Evolutionary conservation across 2,329 filamentous ascomycete species (phyloP), one percentile per base, ranked within the genome.

Genomic region (Calonectria henricotiae): DNA sequence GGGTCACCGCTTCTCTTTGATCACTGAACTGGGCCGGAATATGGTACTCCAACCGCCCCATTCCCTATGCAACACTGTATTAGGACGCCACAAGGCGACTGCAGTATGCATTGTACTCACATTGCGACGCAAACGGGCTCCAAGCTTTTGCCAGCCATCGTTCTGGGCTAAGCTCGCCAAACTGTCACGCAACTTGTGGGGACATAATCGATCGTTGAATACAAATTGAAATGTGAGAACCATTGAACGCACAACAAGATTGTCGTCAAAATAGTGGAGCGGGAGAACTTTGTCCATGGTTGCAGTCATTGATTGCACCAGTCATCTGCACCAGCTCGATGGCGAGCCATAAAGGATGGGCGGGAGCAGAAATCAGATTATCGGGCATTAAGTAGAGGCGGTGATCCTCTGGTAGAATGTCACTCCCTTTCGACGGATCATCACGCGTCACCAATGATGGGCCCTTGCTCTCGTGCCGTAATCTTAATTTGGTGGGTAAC

Each of bases 41-140:
- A 58, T 58, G 51, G 13, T 58, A 58, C 37, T 58, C 51, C 15
- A 58, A 25, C 6, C 51, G 51, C 35, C 51, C 51, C 3, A 5
- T 39, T 39, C 32, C 11, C 51, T 58, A 4, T 11, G 11, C 2
- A 20, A 39, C n/a, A 32, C 32, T 20, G 15, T 25, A 13, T 58
- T 39, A 58, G 51, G 4, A 39, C 12, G 23, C 4, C 23, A 32
- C 51, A 6, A 39, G 32, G 51, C 13, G 20, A 23, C 5, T 15
- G 20, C 51, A 27, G 15, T 23, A 4, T 46, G n/a, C 3, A 12
- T 17, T 23, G 32, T 3, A 23, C 51, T 27, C 37, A 58, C 51
- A 32, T 58, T 58, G 32, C 51, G 51, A 58, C 51, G 51, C 51
- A 58, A 58, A 37, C 51, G 51, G 35, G 32, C 51, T 39, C 51